These are phyloP conservation scores for Carex sylvatica DNA, from an alignment of 202 grass and related monocot species.

Conservation along the genomic window DNA sequence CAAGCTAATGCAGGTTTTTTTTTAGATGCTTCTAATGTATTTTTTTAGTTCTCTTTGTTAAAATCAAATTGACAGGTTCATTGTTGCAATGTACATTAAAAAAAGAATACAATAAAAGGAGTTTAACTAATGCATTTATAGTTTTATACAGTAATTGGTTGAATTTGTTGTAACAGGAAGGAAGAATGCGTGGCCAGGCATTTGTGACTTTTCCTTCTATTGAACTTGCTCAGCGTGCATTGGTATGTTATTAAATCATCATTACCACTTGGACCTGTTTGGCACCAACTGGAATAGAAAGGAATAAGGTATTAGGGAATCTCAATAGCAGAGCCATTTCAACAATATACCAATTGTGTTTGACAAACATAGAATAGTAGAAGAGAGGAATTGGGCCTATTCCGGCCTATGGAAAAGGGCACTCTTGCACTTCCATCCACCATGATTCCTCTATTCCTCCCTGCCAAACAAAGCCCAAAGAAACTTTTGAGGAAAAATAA, in stretches of 20 bases:
- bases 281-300: background rate
- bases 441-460: background rate
- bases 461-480: background rate
- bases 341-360: background rate
- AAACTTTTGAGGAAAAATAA: background rate
- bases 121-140: background rate
- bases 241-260: constrained; percentile 50
- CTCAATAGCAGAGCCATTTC: background rate
- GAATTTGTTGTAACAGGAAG: constrained; percentile 55
- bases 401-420: background rate
- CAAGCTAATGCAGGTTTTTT: constrained; percentile 86
- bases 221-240: constrained; percentile 60
- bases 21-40: constrained; percentile 10
- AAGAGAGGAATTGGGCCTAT: background rate
- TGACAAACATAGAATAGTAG: background rate
- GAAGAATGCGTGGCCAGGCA: constrained; percentile 90
- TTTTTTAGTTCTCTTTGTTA: background rate
- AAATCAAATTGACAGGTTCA: background rate
- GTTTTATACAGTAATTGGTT: constrained; percentile 3
- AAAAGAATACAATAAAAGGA: background rate
- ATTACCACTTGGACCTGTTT: background rate
- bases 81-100: background rate
- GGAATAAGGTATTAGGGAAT: background rate
- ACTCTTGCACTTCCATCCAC: background rate
- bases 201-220: constrained; percentile 88